phyloP scores from a whole-genome alignment of 192 early-diverging fungal genomes.

The Gigaspora rosea region DNA sequence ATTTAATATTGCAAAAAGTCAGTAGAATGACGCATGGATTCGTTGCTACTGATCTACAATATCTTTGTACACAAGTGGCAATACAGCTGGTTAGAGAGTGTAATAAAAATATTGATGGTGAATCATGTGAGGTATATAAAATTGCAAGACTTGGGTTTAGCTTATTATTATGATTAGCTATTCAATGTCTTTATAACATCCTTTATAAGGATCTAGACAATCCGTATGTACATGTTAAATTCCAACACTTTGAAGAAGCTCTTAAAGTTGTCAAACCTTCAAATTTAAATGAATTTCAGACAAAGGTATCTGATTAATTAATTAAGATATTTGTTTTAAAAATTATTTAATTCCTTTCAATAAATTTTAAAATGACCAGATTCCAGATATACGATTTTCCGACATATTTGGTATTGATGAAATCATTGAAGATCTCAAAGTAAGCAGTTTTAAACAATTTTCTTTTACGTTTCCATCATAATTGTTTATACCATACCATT shows the following conservation, averaged over 20 bases:
- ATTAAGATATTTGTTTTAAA: neutral
- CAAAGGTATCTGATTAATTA: constrained; percentile 36
- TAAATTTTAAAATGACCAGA: constrained; percentile 38
- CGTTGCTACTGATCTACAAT: constrained; percentile 78
- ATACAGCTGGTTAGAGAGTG: constrained; percentile 22
- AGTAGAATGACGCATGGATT: constrained; percentile 72
- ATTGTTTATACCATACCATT: constrained; percentile 3
- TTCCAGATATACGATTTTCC: constrained; percentile 62
- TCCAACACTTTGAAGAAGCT: constrained; percentile 46
- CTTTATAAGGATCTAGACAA: neutral
- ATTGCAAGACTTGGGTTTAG: constrained; percentile 31
- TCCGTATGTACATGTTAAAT: constrained; percentile 31
- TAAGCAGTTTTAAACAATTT: constrained; percentile 45
- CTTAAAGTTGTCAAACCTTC: constrained; percentile 55
- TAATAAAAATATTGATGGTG: too few species aligned
- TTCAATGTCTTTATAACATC: neutral
- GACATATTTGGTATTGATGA: constrained; percentile 81
- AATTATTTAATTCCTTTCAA: neutral
- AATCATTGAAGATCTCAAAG: constrained; percentile 63
- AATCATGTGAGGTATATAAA: constrained; percentile 44
- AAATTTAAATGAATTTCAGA: constrained; percentile 53
- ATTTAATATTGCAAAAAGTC: constrained; percentile 45
- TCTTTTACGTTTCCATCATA: constrained; percentile 28
- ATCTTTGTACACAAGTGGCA: constrained; percentile 57
- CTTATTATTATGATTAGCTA: neutral